phyloP scores from a whole-genome alignment of 495 filamentous ascomycete species.

The Xylaria longipes region DNA sequence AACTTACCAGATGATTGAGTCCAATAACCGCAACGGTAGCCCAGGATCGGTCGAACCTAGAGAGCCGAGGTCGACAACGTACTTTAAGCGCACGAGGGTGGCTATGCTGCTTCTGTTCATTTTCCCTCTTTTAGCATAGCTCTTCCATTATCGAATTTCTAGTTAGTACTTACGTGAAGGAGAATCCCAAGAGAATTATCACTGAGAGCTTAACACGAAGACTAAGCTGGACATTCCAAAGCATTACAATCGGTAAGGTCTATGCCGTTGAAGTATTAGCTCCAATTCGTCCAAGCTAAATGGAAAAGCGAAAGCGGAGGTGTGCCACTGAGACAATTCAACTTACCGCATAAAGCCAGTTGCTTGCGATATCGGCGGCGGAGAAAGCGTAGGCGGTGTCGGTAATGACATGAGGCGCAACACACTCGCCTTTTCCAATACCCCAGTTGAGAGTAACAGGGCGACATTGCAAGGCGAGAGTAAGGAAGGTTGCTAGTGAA shows the following conservation, averaged over 20 bases:
- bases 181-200: conserved; percentile 16
- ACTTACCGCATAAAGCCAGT: conserved; percentile 23
- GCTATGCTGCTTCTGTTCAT: conserved; percentile 23
- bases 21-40: conserved; percentile 9
- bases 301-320: background rate
- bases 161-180: conserved; percentile 20
- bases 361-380: conserved; percentile 21
- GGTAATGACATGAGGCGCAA: conserved; percentile 9
- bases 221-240: conserved; percentile 21
- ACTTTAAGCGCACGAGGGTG: conserved; percentile 22
- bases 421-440: conserved; percentile 18
- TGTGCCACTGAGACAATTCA: too few species aligned
- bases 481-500: conserved; percentile 18
- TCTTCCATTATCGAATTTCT: background rate
- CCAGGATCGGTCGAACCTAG: conserved; percentile 14
- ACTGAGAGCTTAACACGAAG: conserved; percentile 22
- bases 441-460: conserved; percentile 24
- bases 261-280: background rate
- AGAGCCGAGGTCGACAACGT: conserved; percentile 20
- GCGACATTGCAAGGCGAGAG: conserved; percentile 16
- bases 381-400: conserved; percentile 23
- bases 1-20: conserved; percentile 21
- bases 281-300: background rate
- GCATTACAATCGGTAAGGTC: conserved; percentile 19
- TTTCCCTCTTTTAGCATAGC: background rate